Evolutionary conservation across 2,329 filamentous ascomycete genomes (phyloP).

Genomic region (Claviceps sp.): DNA sequence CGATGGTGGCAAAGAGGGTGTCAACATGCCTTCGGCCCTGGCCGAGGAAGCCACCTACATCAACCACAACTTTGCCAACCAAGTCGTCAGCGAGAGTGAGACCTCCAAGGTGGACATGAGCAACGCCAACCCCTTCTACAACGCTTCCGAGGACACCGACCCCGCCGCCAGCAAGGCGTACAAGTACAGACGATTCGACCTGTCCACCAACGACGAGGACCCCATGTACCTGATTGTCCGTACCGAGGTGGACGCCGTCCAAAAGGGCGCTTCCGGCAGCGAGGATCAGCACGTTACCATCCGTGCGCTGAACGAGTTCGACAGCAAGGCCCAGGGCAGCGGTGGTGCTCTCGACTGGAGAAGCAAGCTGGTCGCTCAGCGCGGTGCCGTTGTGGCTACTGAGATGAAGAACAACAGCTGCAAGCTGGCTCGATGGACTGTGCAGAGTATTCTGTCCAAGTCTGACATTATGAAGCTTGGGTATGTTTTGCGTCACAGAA

Average conservation of each 20-base stretch:
- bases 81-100: slow-evolving; percentile 78
- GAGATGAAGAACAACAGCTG: slow-evolving; percentile 99
- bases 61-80: slow-evolving; percentile 98
- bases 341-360: slow-evolving; percentile 96
- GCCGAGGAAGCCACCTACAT: slow-evolving; percentile 98
- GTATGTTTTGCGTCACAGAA: slow-evolving; percentile 36
- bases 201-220: slow-evolving; percentile 89
- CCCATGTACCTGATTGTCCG: slow-evolving; percentile 87
- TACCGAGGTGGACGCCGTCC: slow-evolving; percentile 86
- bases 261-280: slow-evolving; percentile 86
- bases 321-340: slow-evolving; percentile 91
- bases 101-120: slow-evolving; percentile 68
- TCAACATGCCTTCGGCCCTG: slow-evolving; percentile 88
- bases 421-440: slow-evolving; percentile 96
- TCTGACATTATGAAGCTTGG: slow-evolving; percentile 99
- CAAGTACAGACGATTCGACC: slow-evolving; percentile 95
- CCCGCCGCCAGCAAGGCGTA: slow-evolving; percentile 92
- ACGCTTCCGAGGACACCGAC: slow-evolving; percentile 80
- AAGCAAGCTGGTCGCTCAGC: slow-evolving; percentile 83
- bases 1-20: slow-evolving; percentile 82
- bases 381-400: slow-evolving; percentile 92
- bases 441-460: slow-evolving; percentile 90
- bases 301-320: slow-evolving; percentile 97
- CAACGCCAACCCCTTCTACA: slow-evolving; percentile 95
- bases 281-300: slow-evolving; percentile 86